These are phyloP conservation scores for Penicillium alfredii DNA, from an alignment of 495 filamentous ascomycete species.

Conservation along the genomic window DNA sequence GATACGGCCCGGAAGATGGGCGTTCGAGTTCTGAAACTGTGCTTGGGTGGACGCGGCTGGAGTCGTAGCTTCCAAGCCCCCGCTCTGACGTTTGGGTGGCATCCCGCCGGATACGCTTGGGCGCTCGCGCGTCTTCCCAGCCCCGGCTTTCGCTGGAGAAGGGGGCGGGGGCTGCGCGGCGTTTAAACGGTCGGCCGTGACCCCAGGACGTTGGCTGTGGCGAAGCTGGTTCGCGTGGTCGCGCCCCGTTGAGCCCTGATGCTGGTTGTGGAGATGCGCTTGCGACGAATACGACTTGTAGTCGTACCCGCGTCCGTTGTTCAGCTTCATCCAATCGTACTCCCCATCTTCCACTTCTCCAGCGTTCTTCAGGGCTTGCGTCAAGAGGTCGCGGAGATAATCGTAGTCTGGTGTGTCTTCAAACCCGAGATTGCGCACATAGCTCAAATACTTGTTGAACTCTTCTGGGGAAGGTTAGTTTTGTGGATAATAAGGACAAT, in stretches of 20 bases:
- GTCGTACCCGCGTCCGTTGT: constrained; percentile 93
- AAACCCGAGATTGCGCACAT: constrained; percentile 96
- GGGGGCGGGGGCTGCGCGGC: constrained; percentile 87
- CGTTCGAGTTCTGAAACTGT: constrained; percentile 84
- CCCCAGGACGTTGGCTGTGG: constrained; percentile 54
- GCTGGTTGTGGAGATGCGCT: constrained; percentile 66
- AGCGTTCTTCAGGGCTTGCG: constrained; percentile 89
- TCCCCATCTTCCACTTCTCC: constrained; percentile 97
- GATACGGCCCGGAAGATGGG: constrained; percentile 68
- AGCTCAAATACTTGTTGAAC: constrained; percentile 94
- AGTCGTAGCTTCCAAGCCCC: constrained; percentile 69
- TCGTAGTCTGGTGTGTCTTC: constrained; percentile 99
- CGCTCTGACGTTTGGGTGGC: constrained; percentile 67
- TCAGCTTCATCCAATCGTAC: constrained; percentile 99
- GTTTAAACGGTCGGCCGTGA: constrained; percentile 93
- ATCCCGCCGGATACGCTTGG: constrained; percentile 70
- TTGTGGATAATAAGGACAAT: not conserved
- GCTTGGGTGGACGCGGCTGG: constrained; percentile 79
- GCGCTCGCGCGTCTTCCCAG: constrained; percentile 71
- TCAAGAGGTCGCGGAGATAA: constrained; percentile 92
- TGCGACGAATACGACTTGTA: constrained; percentile 81
- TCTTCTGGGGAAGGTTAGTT: constrained; percentile 53
- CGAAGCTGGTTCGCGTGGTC: constrained; percentile 64
- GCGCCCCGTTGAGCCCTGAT: constrained; percentile 69
- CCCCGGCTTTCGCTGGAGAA: constrained; percentile 74